phyloP scores from a whole-genome alignment of 768 basidiomycete genomes.

The Trametes coccinea region DNA sequence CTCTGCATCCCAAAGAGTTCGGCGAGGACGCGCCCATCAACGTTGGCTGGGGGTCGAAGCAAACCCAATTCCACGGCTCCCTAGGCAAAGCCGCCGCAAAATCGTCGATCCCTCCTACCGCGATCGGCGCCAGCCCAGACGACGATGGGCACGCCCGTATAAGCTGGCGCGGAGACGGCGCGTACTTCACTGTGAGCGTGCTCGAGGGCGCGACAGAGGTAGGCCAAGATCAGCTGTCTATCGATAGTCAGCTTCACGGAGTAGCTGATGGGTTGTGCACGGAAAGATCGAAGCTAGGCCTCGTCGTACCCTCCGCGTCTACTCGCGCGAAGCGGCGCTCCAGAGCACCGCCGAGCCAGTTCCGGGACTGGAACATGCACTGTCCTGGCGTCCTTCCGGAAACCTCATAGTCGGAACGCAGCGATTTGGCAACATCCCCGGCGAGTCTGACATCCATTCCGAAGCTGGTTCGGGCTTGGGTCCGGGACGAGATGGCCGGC shows the following conservation, averaged over 20 bases:
- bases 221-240: slow-evolving; percentile 16
- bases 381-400: slow-evolving; percentile 89
- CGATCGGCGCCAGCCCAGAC: slow-evolving; percentile 58
- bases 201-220: slow-evolving; percentile 41
- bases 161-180: slow-evolving; percentile 92
- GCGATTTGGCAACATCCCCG: slow-evolving; percentile 76
- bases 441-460: slow-evolving; percentile 37
- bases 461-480: slow-evolving; percentile 17
- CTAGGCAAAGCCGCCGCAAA: slow-evolving; percentile 84
- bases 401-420: slow-evolving; percentile 82
- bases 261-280: background rate
- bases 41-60: slow-evolving; percentile 96
- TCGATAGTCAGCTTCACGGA: background rate
- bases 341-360: slow-evolving; percentile 86
- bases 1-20: slow-evolving; percentile 72
- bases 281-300: slow-evolving; percentile 10
- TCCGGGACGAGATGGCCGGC: slow-evolving; percentile 60
- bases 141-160: slow-evolving; percentile 75
- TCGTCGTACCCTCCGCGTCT: slow-evolving; percentile 68
- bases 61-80: slow-evolving; percentile 97
- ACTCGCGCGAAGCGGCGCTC: slow-evolving; percentile 69
- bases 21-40: slow-evolving; percentile 93
- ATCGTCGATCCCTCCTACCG: slow-evolving; percentile 38
- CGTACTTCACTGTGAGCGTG: slow-evolving; percentile 83
- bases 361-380: slow-evolving; percentile 74